Evolutionary conservation across 257 asterid species (phyloP).

Genomic region (Buddleja alternifolia): DNA sequence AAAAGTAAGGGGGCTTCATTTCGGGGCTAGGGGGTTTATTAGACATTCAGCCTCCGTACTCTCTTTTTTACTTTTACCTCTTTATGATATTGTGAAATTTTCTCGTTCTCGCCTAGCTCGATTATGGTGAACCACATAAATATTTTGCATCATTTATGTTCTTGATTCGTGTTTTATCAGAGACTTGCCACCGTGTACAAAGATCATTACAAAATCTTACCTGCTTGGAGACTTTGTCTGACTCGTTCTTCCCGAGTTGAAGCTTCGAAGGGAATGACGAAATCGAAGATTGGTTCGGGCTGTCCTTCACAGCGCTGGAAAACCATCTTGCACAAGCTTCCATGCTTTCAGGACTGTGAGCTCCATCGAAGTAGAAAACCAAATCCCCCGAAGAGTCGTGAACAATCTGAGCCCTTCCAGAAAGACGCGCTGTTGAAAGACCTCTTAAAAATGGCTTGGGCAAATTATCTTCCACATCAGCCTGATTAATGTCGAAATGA

Average conservation of each 20-base stretch:
- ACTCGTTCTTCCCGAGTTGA: constrained; percentile 29
- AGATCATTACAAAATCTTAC: constrained; percentile 40
- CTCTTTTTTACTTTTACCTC: too few species aligned
- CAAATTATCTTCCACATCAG: constrained; percentile 42
- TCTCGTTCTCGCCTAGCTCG: too few species aligned
- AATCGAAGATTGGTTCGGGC: constrained; percentile 28
- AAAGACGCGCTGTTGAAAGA: constrained; percentile 76
- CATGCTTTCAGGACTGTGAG: constrained; percentile 97
- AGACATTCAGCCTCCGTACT: too few species aligned
- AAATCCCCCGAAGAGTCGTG: constrained; percentile 69
- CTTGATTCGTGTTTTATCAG: too few species aligned
- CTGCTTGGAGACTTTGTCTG: constrained; percentile 58
- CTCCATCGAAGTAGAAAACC: constrained; percentile 84
- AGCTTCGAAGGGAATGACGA: constrained; percentile 34
- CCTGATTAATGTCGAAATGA: constrained; percentile 39
- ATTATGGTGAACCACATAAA: too few species aligned
- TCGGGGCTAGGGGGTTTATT: too few species aligned
- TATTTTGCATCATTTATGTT: too few species aligned
- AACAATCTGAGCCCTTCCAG: constrained; percentile 84
- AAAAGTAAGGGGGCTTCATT: too few species aligned
- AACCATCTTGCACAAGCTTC: constrained; percentile 94
- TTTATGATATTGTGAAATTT: too few species aligned
- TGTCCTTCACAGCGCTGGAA: constrained; percentile 59
- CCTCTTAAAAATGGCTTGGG: constrained; percentile 81
- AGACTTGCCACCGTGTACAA: background rate